Conservation (phyloP, 1,284 basidiomycete species). For the Microstroma glucosiphilum region DNA sequence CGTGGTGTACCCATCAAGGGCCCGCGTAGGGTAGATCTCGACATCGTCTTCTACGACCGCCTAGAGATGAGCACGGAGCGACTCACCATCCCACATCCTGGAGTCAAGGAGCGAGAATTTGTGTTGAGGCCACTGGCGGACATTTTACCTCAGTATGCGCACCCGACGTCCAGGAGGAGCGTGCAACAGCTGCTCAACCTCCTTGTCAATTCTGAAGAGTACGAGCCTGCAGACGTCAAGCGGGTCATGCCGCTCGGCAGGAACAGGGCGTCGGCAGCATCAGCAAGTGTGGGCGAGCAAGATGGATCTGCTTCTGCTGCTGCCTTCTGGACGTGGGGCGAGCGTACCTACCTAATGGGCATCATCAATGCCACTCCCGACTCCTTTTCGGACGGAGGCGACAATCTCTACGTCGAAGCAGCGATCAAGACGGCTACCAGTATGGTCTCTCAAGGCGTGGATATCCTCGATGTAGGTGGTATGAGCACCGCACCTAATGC, state of each 20-base stretch:
- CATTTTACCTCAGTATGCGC: constrained; percentile 48
- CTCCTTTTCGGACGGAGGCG: constrained; percentile 86
- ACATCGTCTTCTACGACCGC: constrained; percentile 72
- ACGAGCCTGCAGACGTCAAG: constrained; percentile 23
- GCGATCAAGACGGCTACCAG: constrained; percentile 21
- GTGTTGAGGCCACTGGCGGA: constrained; percentile 81
- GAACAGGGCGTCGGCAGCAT: constrained; percentile 11
- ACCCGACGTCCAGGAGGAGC: constrained; percentile 39
- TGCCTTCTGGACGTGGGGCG: constrained; percentile 35
- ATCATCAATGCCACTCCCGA: constrained; percentile 93
- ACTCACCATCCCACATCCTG: constrained; percentile 76
- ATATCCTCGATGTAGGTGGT: constrained; percentile 87
- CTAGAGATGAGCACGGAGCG: constrained; percentile 63
- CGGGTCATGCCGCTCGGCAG: constrained; percentile 23
- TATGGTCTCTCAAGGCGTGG: constrained; percentile 53
- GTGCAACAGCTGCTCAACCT: constrained; percentile 36
- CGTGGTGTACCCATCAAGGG: constrained; percentile 67
- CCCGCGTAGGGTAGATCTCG: constrained; percentile 83
- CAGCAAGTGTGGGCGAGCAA: constrained; percentile 11
- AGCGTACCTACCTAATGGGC: constrained; percentile 73
- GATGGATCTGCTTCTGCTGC: constrained; percentile 3
- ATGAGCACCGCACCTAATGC: constrained; percentile 60
- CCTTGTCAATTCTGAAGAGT: constrained; percentile 31
- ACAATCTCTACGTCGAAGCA: constrained; percentile 53
- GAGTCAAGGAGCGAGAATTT: constrained; percentile 78